Base-by-base conservation (phyloP, 345 rosid species). In the Linum lewisii region DNA sequence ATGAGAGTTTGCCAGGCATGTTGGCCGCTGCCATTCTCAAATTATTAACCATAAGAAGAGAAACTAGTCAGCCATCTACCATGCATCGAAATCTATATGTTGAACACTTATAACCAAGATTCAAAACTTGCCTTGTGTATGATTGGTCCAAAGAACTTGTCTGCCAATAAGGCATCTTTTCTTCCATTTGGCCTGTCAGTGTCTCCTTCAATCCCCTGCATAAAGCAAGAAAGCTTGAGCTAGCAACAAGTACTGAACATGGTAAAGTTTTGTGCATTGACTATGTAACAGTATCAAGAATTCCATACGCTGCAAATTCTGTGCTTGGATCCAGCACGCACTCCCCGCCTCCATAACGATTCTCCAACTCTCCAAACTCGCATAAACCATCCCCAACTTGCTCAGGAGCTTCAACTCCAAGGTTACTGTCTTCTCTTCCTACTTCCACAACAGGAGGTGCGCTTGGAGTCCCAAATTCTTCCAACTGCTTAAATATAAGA, bases 1-100 rank as follows among this genome's bases (percentile, higher is more conserved):
- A 92, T 67, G 51, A 92, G 78, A 69, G 88, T 83, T 79, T 93
- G 96, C 99, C 99, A 88, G 20, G 95, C 95, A 73, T 77, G 73
- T 67, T 86, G 97, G 64, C 83, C 87, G 66, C 99, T 86, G 84
- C 72, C 68, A 25, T 32, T 60, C 61, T 49, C 32, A 8, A 57
- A 60, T 52, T 9, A 34, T 22, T 24, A 64, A 5, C 51, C 45
- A 32, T 59, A 13, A 63, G 55, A 68, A 51, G 42, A 60, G 18
- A 63, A 57, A 34, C 36, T 47, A 38, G 36, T 2, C 54, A 24
- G 9, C 24, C 19, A 42, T 20, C 24, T 18, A 19, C 24, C 24
- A 10, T 52, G 24, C 20, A 21, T 51, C 14, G 11, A 9, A 51
- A 51, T 19, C 21, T 18, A 19, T n/a, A n/a, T 51, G 24, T n/a